phyloP scores from a whole-genome alignment of 345 rosid species.

The Crucihimalaya himalaica region DNA sequence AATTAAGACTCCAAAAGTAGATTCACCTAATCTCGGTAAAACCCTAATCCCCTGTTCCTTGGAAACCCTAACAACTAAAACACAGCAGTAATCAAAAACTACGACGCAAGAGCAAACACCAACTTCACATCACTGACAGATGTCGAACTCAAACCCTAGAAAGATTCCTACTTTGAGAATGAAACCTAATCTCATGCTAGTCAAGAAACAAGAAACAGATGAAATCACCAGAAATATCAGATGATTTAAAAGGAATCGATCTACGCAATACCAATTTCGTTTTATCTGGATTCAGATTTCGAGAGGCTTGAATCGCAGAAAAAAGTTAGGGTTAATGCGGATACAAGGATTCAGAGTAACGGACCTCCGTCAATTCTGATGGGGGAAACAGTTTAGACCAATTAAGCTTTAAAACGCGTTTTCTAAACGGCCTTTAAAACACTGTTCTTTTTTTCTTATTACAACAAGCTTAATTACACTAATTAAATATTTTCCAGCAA shows the following conservation, averaged over 20 bases:
- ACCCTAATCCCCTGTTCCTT: slow-evolving; percentile 29
- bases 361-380: slow-evolving; percentile 32
- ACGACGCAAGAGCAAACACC: background rate
- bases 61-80: slow-evolving; percentile 30
- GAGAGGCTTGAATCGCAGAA: background rate
- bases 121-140: background rate
- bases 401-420: slow-evolving; percentile 1
- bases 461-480: background rate
- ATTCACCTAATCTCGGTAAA: slow-evolving; percentile 11
- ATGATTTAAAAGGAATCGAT: background rate
- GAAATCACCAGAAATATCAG: slow-evolving; percentile 14
- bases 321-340: slow-evolving; percentile 31
- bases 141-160: slow-evolving; percentile 31
- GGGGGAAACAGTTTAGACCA: slow-evolving; percentile 16
- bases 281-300: slow-evolving; percentile 1
- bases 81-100: background rate
- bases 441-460: background rate
- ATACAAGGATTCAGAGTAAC: slow-evolving; percentile 12
- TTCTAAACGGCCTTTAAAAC: background rate
- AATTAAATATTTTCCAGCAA: too few relatives aligned
- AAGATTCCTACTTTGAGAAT: background rate
- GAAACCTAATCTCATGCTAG: slow-evolving; percentile 17
- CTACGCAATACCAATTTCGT: background rate
- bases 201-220: background rate
- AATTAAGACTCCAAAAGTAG: background rate